These are phyloP conservation scores for Arthrinium phaeospermum DNA, from an alignment of 2,329 filamentous ascomycete species.

Conservation along the genomic window DNA sequence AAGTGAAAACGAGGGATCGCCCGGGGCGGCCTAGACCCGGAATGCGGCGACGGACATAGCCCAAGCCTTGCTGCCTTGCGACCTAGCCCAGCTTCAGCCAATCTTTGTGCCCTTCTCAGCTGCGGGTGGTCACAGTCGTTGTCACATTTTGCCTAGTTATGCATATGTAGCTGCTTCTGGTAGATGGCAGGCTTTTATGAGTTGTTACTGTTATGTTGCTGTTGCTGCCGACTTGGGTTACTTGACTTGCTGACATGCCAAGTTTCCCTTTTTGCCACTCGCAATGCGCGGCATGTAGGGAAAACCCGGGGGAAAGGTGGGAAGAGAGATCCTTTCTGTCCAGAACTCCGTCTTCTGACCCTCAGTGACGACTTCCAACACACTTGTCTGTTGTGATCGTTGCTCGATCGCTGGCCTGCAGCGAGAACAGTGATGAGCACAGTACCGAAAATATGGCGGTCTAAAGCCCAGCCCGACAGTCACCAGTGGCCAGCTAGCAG, in stretches of 20 bases:
- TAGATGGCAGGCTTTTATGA: background rate
- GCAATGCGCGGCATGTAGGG: background rate
- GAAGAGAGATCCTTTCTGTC: background rate
- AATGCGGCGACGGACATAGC: background rate
- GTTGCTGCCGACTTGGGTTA: background rate
- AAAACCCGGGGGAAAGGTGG: background rate
- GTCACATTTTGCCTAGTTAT: slow-evolving; percentile 11
- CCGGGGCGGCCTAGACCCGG: slow-evolving; percentile 4
- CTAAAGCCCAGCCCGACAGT: background rate
- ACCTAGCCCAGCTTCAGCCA: slow-evolving; percentile 5
- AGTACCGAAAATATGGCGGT: background rate
- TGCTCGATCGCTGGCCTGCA: background rate
- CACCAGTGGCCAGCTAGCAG: background rate
- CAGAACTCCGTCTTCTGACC: background rate
- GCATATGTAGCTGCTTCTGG: background rate
- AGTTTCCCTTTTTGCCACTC: background rate
- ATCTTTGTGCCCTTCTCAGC: background rate
- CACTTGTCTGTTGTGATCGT: background rate
- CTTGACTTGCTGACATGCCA: background rate
- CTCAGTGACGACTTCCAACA: background rate
- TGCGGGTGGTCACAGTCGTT: background rate
- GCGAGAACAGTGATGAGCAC: background rate
- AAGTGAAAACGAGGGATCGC: background rate
- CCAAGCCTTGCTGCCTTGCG: slow-evolving; percentile 3
- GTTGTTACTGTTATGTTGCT: background rate